phyloP scores from a whole-genome alignment of 2,329 filamentous ascomycete species.

The Fusarium sp. region DNA sequence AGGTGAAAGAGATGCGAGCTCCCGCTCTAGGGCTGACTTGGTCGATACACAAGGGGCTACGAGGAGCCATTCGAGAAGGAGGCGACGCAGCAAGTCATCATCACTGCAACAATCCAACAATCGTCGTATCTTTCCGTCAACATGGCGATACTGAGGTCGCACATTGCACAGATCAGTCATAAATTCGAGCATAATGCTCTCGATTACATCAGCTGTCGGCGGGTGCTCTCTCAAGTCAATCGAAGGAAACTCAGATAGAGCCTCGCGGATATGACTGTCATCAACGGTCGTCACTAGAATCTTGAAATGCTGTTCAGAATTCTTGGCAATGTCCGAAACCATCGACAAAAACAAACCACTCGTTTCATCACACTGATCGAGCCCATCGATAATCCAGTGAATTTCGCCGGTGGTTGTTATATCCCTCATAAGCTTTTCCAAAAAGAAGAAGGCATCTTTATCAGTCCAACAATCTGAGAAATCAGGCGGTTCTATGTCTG shows the following conservation, averaged over 20 bases:
- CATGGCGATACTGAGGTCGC: neutral
- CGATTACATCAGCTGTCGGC: neutral
- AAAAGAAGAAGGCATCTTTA: neutral
- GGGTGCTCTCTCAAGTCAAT: neutral
- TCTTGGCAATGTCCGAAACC: neutral
- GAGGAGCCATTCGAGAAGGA: neutral
- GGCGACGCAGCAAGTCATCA: fast-evolving
- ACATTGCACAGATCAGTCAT: neutral
- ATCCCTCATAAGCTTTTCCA: neutral
- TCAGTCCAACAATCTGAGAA: neutral
- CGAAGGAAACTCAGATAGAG: neutral
- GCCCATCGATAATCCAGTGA: neutral
- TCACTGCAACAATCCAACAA: neutral
- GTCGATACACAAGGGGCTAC: neutral
- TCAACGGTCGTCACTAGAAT: neutral
- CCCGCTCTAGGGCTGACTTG: neutral
- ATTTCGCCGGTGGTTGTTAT: neutral
- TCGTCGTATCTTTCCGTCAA: neutral
- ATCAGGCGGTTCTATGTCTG: neutral
- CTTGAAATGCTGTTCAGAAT: neutral
- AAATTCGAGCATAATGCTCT: neutral
- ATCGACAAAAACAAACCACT: neutral
- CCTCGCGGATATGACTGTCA: neutral
- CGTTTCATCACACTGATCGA: neutral
- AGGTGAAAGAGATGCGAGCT: neutral